Base-by-base conservation (phyloP, 192 early-diverging fungal genomes). In the Podila horticola region DNA sequence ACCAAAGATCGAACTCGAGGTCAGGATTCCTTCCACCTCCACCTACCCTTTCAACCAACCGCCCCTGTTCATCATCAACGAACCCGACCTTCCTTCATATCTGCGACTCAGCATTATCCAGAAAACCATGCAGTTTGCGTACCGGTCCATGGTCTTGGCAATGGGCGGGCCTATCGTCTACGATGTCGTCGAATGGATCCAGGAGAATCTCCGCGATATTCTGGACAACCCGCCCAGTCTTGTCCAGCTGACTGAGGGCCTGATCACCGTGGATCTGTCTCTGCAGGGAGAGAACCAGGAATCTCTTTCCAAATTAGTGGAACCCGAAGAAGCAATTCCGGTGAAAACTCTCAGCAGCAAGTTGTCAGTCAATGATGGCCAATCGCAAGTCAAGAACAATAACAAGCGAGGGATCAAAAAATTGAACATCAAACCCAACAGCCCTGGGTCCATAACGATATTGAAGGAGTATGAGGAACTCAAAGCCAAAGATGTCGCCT, bases 41-140 rank as follows among this genome's bases (percentile, higher is more conserved):
- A 73, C 64, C 11, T 97, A 97, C 74, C 95, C 96, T 0, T 79
- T 88, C 30, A 82, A 87, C 33, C 74, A 88, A 17, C 92, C 91
- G 3, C 87, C 87, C 1, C 72, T 96, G 11, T 86, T 93, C n/a
- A 67, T 96, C 34, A 66, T 85, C 12, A 88, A 92, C 75, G 86
- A 84, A n/a, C 71, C 71, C n/a, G 71, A 65, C 30, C 75, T 95
- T 28, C 93, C 96, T 0, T 89, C 91, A 4, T 96, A 94, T 74
- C 84, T 95, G 17, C 85, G 88, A 60, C 84, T 92, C 33, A 86
- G 88, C 13, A 83, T 88, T 11, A 88, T 89, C 6, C 82, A 85
- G 49, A 84, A 74, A 62, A 70, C 92, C 0, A 83, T 88, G 66
- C 75, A 86, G 61, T 74, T 85, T 33, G 83, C 79, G 5, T 82